These are phyloP conservation scores for Macrophomina tecta DNA, from an alignment of 2,329 filamentous ascomycete genomes.

Conservation along the genomic window DNA sequence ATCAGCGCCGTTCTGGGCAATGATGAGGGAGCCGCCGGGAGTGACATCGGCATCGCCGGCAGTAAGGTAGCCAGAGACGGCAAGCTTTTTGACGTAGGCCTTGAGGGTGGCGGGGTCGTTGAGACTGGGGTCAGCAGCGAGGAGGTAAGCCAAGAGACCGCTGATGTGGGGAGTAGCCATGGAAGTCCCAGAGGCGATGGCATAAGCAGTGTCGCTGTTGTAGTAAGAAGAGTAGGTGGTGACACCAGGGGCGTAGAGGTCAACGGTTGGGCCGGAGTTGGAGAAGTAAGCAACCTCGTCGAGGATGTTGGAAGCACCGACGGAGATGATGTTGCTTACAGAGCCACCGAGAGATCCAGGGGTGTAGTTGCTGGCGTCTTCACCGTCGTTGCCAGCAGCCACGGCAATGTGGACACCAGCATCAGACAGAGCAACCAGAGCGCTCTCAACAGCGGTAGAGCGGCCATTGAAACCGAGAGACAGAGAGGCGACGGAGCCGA, in stretches of 20 bases:
- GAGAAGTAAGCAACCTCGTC: constrained; percentile 43
- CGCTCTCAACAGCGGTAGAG: constrained; percentile 25
- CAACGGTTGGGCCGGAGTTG: constrained; percentile 44
- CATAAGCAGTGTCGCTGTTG: constrained; percentile 44
- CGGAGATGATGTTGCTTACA: constrained; percentile 46
- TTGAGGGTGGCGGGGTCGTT: constrained; percentile 24
- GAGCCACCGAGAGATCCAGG: constrained; percentile 38
- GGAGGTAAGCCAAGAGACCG: constrained; percentile 71
- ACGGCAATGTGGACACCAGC: constrained; percentile 33
- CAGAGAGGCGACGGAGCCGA: constrained; percentile 44
- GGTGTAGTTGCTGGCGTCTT: constrained; percentile 37
- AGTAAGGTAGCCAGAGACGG: constrained; percentile 14
- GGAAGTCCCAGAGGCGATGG: constrained; percentile 61
- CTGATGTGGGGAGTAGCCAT: constrained; percentile 71
- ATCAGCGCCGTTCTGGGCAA: constrained; percentile 25
- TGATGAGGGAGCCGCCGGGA: constrained; percentile 13
- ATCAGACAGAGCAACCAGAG: constrained; percentile 16
- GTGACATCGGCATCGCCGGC: constrained; percentile 5
- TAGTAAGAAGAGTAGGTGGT: constrained; percentile 51
- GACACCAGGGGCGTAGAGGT: constrained; percentile 46
- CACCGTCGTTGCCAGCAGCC: constrained; percentile 43
- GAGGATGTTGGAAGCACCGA: constrained; percentile 43
- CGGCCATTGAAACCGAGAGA: constrained; percentile 45
- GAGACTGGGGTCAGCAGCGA: constrained; percentile 44
- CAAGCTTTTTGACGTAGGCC: constrained; percentile 4